These are phyloP conservation scores for Populus nigra DNA, from an alignment of 345 rosid genomes.

Conservation along the genomic window DNA sequence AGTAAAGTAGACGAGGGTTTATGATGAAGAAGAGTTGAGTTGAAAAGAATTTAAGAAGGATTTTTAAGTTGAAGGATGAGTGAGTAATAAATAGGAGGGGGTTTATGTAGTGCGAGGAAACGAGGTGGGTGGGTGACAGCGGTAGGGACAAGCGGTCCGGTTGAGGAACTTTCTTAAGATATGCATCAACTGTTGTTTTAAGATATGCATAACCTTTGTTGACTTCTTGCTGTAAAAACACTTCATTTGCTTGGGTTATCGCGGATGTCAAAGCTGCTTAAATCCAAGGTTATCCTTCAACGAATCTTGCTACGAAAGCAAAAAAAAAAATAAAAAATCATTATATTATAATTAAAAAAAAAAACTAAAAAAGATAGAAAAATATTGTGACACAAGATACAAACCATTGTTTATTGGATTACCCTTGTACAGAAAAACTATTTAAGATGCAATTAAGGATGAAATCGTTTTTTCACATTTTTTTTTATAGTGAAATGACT, in stretches of 20 bases:
- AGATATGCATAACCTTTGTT: too few relatives aligned
- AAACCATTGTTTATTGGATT: too few relatives aligned
- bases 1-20: background rate
- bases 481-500: too few relatives aligned
- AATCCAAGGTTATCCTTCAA: background rate
- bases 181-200: background rate
- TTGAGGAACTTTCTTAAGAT: slow-evolving; percentile 7
- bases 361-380: too few relatives aligned
- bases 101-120: background rate
- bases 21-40: background rate
- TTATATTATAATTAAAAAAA: too few relatives aligned
- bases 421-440: too few relatives aligned
- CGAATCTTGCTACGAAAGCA: background rate
- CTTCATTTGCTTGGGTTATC: background rate
- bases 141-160: background rate
- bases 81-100: background rate
- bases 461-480: too few relatives aligned
- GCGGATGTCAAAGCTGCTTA: slow-evolving; percentile 10
- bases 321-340: too few relatives aligned
- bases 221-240: too few relatives aligned
- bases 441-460: too few relatives aligned
- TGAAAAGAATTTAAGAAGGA: background rate
- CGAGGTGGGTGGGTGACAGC: slow-evolving; percentile 5
- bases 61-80: background rate
- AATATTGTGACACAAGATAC: too few relatives aligned